Conservation (phyloP, 2,329 filamentous ascomycete species). For the Hymenoscyphus repandus region DNA sequence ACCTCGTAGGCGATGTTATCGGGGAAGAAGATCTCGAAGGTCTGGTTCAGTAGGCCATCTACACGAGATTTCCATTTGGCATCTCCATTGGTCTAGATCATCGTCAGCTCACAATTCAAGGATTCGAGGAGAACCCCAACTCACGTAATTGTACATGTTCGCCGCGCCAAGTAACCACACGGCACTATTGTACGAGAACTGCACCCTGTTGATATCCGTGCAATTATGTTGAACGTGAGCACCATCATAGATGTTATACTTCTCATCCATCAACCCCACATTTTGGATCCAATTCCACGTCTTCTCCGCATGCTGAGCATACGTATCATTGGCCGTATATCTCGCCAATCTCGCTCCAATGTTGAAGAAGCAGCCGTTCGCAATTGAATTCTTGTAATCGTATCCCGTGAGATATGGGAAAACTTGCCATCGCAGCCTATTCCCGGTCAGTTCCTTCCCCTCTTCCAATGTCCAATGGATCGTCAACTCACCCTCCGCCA, state of each 20-base stretch:
- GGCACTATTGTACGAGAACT: slow-evolving; percentile 68
- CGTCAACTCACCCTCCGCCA: slow-evolving; percentile 50
- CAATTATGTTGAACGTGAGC: slow-evolving; percentile 42
- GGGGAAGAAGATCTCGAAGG: slow-evolving; percentile 35
- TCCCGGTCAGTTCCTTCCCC: not conserved
- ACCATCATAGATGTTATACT: slow-evolving; percentile 55
- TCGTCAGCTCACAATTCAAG: slow-evolving; percentile 33
- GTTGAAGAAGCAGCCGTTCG: slow-evolving; percentile 67
- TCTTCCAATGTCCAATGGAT: not conserved
- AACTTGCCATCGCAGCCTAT: slow-evolving; percentile 72
- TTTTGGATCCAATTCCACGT: slow-evolving; percentile 61
- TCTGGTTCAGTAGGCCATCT: slow-evolving; percentile 31
- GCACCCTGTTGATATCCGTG: slow-evolving; percentile 47
- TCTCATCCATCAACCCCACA: slow-evolving; percentile 52
- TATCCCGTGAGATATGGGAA: slow-evolving; percentile 58
- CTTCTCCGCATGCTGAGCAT: slow-evolving; percentile 68
- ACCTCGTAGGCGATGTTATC: slow-evolving; percentile 54
- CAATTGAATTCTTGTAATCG: slow-evolving; percentile 64
- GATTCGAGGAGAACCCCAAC: slow-evolving; percentile 57
- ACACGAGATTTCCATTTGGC: slow-evolving; percentile 34
- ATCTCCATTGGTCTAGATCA: slow-evolving; percentile 31
- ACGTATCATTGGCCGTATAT: slow-evolving; percentile 76
- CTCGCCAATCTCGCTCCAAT: slow-evolving; percentile 65
- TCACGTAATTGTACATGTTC: slow-evolving; percentile 44
- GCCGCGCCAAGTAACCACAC: slow-evolving; percentile 53